phyloP scores from a whole-genome alignment of 2,329 filamentous ascomycete species.

The Cytospora chrysosperma region DNA sequence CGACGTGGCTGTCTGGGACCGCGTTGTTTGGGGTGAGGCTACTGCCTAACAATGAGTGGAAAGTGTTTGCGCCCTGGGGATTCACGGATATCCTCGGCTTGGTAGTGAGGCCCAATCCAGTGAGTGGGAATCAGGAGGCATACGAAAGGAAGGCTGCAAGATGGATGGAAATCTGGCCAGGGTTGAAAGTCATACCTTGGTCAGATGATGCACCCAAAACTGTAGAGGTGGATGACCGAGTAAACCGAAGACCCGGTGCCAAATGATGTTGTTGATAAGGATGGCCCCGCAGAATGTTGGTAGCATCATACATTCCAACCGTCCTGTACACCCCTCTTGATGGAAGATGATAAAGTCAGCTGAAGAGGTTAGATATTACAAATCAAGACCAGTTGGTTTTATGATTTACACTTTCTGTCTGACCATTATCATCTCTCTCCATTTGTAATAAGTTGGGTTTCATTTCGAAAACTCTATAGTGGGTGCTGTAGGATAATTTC shows the following conservation, averaged over 20 bases:
- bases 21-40: slow-evolving; percentile 36
- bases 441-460: too few relatives aligned
- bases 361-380: too few relatives aligned
- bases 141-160: slow-evolving; percentile 35
- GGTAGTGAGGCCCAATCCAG: slow-evolving; percentile 35
- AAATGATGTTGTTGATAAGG: neutral
- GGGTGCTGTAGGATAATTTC: too few relatives aligned
- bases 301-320: too few relatives aligned
- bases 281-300: too few relatives aligned
- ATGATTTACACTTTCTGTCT: too few relatives aligned
- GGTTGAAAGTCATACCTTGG: slow-evolving; percentile 28
- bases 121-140: slow-evolving; percentile 29
- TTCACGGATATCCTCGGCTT: slow-evolving; percentile 38
- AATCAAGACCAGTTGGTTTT: too few relatives aligned
- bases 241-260: neutral
- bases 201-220: neutral
- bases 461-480: too few relatives aligned
- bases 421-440: too few relatives aligned
- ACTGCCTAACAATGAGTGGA: slow-evolving; percentile 31
- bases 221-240: neutral
- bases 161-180: slow-evolving; percentile 34
- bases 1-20: slow-evolving; percentile 37
- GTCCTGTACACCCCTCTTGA: too few relatives aligned
- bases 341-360: too few relatives aligned
- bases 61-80: slow-evolving; percentile 37